Evolutionary conservation across 1,284 basidiomycete genomes (phyloP).

Genomic region (Ceratobasidium sp.): DNA sequence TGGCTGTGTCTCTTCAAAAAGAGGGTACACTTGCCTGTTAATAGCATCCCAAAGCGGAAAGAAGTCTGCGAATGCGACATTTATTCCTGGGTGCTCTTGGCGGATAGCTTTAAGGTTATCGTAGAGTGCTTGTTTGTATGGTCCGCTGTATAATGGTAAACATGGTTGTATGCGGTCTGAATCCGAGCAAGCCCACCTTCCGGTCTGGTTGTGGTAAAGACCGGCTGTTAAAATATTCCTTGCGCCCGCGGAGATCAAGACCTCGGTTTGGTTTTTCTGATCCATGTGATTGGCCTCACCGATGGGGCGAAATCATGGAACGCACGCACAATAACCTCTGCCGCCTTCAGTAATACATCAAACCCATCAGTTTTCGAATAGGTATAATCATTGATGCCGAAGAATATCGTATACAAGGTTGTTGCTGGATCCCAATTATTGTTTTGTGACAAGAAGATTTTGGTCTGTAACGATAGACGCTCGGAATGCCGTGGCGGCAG

Average conservation of each 20-base stretch:
- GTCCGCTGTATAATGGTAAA: conserved; percentile 13
- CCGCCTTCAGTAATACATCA: conserved; percentile 36
- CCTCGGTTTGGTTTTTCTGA: conserved; percentile 38
- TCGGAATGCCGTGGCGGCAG: too few species aligned
- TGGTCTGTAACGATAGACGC: conserved; percentile 23
- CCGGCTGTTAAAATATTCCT: conserved; percentile 39
- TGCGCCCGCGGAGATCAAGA: conserved; percentile 35
- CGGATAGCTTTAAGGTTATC: conserved; percentile 37
- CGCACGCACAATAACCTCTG: conserved; percentile 37
- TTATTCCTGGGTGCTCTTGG: conserved; percentile 27
- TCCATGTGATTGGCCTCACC: too few species aligned
- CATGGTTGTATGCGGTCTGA: background rate
- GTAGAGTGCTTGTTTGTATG: conserved; percentile 41
- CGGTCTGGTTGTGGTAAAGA: conserved; percentile 40
- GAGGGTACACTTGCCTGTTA: background rate
- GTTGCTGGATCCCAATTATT: conserved; percentile 50
- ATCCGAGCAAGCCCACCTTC: conserved; percentile 20
- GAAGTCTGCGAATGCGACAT: conserved; percentile 39
- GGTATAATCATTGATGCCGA: conserved; percentile 47
- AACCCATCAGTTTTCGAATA: conserved; percentile 41
- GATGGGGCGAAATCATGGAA: too few species aligned
- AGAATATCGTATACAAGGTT: conserved; percentile 53
- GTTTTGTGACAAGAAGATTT: conserved; percentile 50
- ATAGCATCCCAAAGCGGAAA: conserved; percentile 39
- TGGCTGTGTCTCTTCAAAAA: background rate